Conservation (phyloP, 2,329 filamentous ascomycete species). For the Fusarium tricinctum region DNA sequence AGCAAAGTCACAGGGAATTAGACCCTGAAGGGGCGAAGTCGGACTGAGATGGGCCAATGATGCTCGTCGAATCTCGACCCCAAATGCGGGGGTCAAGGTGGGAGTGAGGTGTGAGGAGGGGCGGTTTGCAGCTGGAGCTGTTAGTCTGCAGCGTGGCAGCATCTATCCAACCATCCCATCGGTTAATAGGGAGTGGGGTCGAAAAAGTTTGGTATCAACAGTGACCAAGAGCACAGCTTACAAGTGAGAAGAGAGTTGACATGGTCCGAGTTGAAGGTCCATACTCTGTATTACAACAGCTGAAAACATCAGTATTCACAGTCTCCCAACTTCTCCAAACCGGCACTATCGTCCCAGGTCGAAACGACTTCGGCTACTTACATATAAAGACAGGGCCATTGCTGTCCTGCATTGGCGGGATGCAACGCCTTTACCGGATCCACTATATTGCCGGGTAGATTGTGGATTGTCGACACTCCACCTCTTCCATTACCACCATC, state of each 20-base stretch:
- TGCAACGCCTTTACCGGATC: constrained; percentile 17
- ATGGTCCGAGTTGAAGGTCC: not conserved
- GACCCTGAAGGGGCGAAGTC: constrained; percentile 35
- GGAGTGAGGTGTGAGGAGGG: constrained; percentile 33
- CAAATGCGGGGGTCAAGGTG: constrained; percentile 44
- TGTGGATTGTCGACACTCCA: constrained; percentile 14
- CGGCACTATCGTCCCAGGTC: not conserved
- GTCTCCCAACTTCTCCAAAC: not conserved
- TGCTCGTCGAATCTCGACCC: constrained; percentile 27
- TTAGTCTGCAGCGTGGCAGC: constrained; percentile 10
- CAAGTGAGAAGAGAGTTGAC: not conserved
- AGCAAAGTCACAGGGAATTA: constrained; percentile 18
- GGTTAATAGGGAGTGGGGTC: constrained; percentile 1
- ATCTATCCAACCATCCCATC: constrained; percentile 1
- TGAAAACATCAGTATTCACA: not conserved
- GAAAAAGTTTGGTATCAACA: not conserved
- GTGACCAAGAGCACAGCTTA: too few relatives aligned
- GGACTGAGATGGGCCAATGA: constrained; percentile 34
- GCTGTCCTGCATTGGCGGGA: constrained; percentile 27
- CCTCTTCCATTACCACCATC: constrained; percentile 34
- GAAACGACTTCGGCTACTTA: constrained; percentile 24
- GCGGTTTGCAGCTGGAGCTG: constrained; percentile 31
- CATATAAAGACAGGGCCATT: constrained; percentile 11
- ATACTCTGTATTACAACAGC: not conserved
- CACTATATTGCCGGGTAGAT: constrained; percentile 13